phyloP scores from a whole-genome alignment of 164 flowering plant genomes.

The Magnolia kwangsiensis region DNA sequence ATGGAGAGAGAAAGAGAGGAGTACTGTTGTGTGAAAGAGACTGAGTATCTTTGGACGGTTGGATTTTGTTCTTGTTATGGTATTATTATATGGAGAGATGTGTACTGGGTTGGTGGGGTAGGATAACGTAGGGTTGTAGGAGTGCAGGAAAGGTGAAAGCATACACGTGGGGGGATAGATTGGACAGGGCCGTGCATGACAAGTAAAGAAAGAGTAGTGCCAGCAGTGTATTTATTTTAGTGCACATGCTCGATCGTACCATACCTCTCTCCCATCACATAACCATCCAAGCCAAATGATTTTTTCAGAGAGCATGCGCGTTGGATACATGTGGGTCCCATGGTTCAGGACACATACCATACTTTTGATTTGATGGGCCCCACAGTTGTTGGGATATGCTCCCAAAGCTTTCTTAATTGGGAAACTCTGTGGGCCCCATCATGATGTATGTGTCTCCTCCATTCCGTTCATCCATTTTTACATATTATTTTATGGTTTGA shows the following conservation, averaged over 20 bases:
- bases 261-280: slow-evolving; percentile 4
- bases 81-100: not conserved
- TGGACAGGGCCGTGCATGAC: slow-evolving; percentile 15
- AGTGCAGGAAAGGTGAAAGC: not conserved
- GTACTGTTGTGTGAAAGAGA: slow-evolving; percentile 8
- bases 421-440: too few relatives aligned
- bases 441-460: too few relatives aligned
- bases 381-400: too few relatives aligned
- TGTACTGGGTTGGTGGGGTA: not conserved
- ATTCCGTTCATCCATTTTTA: too few relatives aligned
- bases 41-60: slow-evolving; percentile 7
- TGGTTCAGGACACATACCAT: too few relatives aligned
- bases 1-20: not conserved
- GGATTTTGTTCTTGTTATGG: not conserved
- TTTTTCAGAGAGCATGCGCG: not conserved
- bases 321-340: too few relatives aligned
- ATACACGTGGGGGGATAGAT: not conserved
- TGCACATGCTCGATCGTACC: slow-evolving; percentile 15
- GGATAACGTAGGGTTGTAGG: not conserved
- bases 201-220: slow-evolving; percentile 13
- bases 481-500: too few relatives aligned
- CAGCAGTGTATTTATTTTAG: slow-evolving; percentile 11
- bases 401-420: too few relatives aligned
- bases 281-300: slow-evolving; percentile 13
- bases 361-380: too few relatives aligned